These are phyloP conservation scores for Vitis hybrid DNA, from an alignment of 177 flowering plant genomes.

Conservation along the genomic window DNA sequence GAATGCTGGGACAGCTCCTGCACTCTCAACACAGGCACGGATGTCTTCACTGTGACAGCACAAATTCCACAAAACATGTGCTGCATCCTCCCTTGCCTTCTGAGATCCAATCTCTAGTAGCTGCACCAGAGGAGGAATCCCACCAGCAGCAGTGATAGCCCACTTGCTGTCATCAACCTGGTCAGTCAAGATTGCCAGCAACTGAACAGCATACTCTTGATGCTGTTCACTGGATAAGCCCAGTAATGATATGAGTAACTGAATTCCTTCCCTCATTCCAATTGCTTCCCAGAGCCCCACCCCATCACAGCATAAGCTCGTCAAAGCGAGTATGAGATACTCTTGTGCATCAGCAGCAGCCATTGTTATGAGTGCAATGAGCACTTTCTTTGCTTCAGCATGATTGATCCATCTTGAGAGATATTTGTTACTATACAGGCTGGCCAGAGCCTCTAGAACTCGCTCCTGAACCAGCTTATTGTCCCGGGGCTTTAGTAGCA, in stretches of 20 bases:
- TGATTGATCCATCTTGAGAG: conserved; percentile 57
- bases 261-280: conserved; percentile 80
- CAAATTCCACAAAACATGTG: conserved; percentile 66
- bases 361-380: conserved; percentile 77
- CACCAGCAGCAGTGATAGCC: conserved; percentile 98
- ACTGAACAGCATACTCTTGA: conserved; percentile 77
- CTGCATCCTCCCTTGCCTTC: conserved; percentile 78
- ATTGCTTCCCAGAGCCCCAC: conserved; percentile 76
- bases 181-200: conserved; percentile 70
- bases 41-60: conserved; percentile 92
- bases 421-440: conserved; percentile 66
- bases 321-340: conserved; percentile 58
- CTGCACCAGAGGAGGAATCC: conserved; percentile 90
- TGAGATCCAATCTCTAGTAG: conserved; percentile 75
- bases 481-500: conserved; percentile 74
- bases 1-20: conserved; percentile 75
- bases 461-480: conserved; percentile 78
- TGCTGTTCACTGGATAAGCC: conserved; percentile 89
- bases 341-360: conserved; percentile 72
- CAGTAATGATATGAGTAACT: conserved; percentile 72
- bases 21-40: conserved; percentile 91
- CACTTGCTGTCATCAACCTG: conserved; percentile 93
- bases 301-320: conserved; percentile 60
- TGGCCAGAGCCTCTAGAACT: conserved; percentile 83
- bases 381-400: conserved; percentile 76